Evolutionary conservation across 805 yeast genomes (phyloP).

Genomic region (Vanderwaltozyma yarrowii): DNA sequence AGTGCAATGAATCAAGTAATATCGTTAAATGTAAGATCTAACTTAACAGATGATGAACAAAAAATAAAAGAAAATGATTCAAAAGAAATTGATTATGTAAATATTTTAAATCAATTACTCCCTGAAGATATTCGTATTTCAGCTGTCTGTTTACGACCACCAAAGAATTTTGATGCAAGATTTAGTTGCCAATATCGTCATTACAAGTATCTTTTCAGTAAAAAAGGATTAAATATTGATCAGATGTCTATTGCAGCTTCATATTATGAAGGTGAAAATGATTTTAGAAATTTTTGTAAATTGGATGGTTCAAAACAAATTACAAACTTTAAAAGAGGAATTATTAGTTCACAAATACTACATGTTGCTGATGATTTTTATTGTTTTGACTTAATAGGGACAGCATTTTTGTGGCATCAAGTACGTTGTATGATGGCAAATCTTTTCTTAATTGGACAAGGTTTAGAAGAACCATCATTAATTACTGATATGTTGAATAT

Average conservation of each 20-base stretch:
- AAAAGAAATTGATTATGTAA: conserved; percentile 66
- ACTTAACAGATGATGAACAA: conserved; percentile 54
- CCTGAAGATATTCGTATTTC: conserved; percentile 82
- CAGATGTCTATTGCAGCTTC: conserved; percentile 63
- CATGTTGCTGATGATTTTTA: conserved; percentile 35
- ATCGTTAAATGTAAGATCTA: conserved; percentile 65
- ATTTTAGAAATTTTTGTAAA: conserved; percentile 90
- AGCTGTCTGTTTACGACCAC: conserved; percentile 74
- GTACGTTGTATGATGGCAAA: conserved; percentile 92
- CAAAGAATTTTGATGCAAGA: conserved; percentile 76
- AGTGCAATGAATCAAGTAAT: conserved; percentile 95
- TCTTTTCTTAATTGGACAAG: conserved; percentile 71
- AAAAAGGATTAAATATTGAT: conserved; percentile 46
- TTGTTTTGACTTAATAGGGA: conserved; percentile 70
- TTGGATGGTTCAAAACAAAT: conserved; percentile 92
- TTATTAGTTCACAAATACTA: conserved; percentile 43
- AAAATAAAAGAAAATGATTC: conserved; percentile 42
- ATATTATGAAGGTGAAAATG: conserved; percentile 57
- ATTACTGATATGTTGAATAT: conserved; percentile 52
- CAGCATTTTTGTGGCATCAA: conserved; percentile 96
- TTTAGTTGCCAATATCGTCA: conserved; percentile 84
- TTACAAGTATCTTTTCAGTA: conserved; percentile 69
- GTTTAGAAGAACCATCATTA: conserved; percentile 49
- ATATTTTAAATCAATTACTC: conserved; percentile 61
- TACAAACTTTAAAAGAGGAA: conserved; percentile 59